Conservation (phyloP, 345 rosid species). For the Gossypium herbaceum region DNA sequence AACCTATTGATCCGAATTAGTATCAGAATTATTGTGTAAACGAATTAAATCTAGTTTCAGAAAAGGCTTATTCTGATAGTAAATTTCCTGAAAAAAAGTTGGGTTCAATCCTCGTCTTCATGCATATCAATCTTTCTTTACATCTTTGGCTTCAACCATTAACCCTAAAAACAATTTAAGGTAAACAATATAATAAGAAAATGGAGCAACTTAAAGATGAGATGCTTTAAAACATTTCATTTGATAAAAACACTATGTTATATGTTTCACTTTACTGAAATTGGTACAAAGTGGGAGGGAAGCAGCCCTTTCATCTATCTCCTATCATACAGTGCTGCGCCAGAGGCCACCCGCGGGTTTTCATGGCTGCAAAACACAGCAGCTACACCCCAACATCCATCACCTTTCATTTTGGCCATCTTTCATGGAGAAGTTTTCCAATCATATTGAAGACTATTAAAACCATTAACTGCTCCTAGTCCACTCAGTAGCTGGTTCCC, state of each 20-base stretch:
- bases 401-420: neutral
- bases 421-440: conserved; percentile 69
- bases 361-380: conserved; percentile 36
- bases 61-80: too few species aligned
- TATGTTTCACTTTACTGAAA: conserved; percentile 42
- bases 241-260: conserved; percentile 41
- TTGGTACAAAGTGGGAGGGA: conserved; percentile 42
- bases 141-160: too few species aligned
- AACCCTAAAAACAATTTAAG: too few species aligned
- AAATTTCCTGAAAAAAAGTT: too few species aligned
- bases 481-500: conserved; percentile 72
- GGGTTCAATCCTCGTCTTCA: too few species aligned
- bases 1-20: too few species aligned
- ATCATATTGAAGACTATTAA: conserved; percentile 70
- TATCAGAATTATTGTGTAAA: too few species aligned
- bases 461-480: conserved; percentile 71
- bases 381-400: conserved; percentile 18
- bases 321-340: conserved; percentile 13
- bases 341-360: neutral
- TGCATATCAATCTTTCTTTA: too few species aligned
- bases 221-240: conserved; percentile 37
- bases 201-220: conserved; percentile 24
- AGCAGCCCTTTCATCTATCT: neutral
- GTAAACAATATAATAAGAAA: conserved; percentile 20
- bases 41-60: too few species aligned